A percentile compares a stretch with the other conserved stretches of the same genome.
Conservation (phyloP, 805 yeast species). For the Teunomyces aglyptinius region DNA sequence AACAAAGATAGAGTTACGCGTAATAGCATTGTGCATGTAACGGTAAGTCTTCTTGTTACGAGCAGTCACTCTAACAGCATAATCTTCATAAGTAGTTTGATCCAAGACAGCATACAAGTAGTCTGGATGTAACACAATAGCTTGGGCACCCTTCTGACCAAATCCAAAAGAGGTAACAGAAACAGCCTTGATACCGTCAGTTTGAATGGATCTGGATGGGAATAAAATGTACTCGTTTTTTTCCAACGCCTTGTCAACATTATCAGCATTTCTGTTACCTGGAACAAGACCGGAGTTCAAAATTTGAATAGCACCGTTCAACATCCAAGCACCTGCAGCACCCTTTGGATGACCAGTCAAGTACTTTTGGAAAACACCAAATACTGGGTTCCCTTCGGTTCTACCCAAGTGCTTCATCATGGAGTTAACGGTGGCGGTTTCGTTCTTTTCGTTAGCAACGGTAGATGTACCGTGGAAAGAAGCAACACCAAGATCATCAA, state of each 20-base stretch:
- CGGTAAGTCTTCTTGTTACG: conserved; percentile 91
- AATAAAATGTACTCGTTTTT: conserved; percentile 84
- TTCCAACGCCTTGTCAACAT: conserved; percentile 80
- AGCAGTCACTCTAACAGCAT: conserved; percentile 64
- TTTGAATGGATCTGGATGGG: conserved; percentile 91
- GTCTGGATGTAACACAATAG: conserved; percentile 87
- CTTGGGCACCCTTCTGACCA: conserved; percentile 99
- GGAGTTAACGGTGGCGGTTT: conserved; percentile 81
- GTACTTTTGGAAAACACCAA: conserved; percentile 98
- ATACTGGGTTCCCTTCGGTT: conserved; percentile 94
- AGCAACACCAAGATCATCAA: conserved; percentile 94
- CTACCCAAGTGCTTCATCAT: conserved; percentile 97
- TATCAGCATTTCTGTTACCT: conserved; percentile 98
- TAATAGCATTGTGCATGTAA: conserved; percentile 93
- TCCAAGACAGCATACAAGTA: conserved; percentile 84
- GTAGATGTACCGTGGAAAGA: conserved; percentile 99
- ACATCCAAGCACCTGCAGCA: conserved; percentile 99
- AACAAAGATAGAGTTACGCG: conserved; percentile 85
- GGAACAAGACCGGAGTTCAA: conserved; percentile 92
- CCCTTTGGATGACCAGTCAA: conserved; percentile 99
- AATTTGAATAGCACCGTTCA: conserved; percentile 96
- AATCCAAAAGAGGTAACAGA: conserved; percentile 97
- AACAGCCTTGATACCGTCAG: conserved; percentile 97
- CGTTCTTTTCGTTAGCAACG: conserved; percentile 97
- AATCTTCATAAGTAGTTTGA: conserved; percentile 65